These are phyloP conservation scores for Colletotrichum abscissum DNA, from an alignment of 2,329 filamentous ascomycete genomes.

Conservation along the genomic window DNA sequence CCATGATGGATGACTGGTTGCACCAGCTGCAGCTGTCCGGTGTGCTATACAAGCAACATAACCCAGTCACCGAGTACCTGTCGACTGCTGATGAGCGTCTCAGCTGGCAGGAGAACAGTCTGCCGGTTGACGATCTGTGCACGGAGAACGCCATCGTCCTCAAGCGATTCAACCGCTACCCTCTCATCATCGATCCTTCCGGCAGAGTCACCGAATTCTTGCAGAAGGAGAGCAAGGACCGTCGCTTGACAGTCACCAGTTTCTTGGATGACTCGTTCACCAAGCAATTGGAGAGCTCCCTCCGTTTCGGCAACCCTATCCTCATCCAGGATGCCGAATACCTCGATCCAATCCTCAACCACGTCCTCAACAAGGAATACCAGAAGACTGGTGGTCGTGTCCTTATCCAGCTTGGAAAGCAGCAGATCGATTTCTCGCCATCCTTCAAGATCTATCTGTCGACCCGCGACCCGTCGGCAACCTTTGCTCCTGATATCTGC, in stretches of 20 bases:
- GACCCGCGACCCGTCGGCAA: conserved; percentile 94
- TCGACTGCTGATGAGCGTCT: conserved; percentile 96
- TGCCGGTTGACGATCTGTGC: conserved; percentile 97
- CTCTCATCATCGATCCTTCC: conserved; percentile 97
- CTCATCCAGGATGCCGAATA: conserved; percentile 98
- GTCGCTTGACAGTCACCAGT: conserved; percentile 94
- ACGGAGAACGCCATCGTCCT: conserved; percentile 98
- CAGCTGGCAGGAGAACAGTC: conserved; percentile 91
- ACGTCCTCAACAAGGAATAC: conserved; percentile 99
- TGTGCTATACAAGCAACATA: conserved; percentile 91
- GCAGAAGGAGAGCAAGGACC: conserved; percentile 92
- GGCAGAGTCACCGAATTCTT: conserved; percentile 95
- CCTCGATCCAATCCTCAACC: conserved; percentile 95
- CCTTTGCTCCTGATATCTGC: conserved; percentile 96
- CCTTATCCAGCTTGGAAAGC: conserved; percentile 96
- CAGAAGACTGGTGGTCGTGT: conserved; percentile 98
- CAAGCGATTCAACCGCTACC: conserved; percentile 98
- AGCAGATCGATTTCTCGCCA: conserved; percentile 99
- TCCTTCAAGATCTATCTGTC: conserved; percentile 96
- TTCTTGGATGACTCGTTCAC: conserved; percentile 98
- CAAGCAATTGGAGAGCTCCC: conserved; percentile 95
- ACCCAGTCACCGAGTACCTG: conserved; percentile 94
- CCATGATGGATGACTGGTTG: conserved; percentile 98
- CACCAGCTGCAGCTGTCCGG: conserved; percentile 94
- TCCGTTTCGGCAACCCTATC: conserved; percentile 98